Evolutionary conservation across 2,329 filamentous ascomycete genomes (phyloP).

Genomic region (Arachnopeziza araneosa): DNA sequence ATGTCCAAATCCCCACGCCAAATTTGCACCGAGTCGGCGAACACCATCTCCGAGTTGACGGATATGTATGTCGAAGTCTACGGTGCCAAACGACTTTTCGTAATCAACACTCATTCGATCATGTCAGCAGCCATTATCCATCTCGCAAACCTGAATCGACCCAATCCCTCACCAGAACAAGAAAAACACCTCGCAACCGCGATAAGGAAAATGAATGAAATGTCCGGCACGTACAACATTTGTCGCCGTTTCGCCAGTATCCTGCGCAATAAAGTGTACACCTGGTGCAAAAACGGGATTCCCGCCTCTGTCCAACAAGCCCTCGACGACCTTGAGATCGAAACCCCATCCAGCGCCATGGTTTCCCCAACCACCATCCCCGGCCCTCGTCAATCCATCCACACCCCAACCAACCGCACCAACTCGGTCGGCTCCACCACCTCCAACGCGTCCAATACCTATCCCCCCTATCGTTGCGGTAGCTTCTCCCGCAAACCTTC

Average conservation of each 20-base stretch:
- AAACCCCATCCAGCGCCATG: neutral
- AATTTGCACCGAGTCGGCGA: slow-evolving; percentile 24
- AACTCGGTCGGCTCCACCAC: neutral
- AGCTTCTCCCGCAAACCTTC: neutral
- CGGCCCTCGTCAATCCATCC: neutral
- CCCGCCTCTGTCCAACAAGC: neutral
- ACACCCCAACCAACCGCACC: neutral
- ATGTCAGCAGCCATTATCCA: slow-evolving; percentile 21
- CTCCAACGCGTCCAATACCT: neutral
- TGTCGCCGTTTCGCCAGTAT: slow-evolving; percentile 6
- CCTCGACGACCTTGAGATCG: neutral
- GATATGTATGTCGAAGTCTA: slow-evolving; percentile 18
- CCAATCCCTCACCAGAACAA: neutral
- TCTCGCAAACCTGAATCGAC: slow-evolving; percentile 3
- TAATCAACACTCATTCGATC: slow-evolving; percentile 21
- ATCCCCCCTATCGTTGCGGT: neutral
- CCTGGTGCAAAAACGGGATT: slow-evolving; percentile 8
- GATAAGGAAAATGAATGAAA: slow-evolving; percentile 8
- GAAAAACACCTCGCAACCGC: slow-evolving; percentile 4
- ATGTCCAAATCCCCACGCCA: slow-evolving; percentile 16
- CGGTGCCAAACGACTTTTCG: slow-evolving; percentile 16
- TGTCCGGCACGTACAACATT: slow-evolving; percentile 5
- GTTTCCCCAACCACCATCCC: neutral
- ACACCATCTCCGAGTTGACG: slow-evolving; percentile 27
- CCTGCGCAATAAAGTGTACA: slow-evolving; percentile 5